Base-by-base conservation (phyloP, 73 alveolate species). In the Uronychia setigera region DNA sequence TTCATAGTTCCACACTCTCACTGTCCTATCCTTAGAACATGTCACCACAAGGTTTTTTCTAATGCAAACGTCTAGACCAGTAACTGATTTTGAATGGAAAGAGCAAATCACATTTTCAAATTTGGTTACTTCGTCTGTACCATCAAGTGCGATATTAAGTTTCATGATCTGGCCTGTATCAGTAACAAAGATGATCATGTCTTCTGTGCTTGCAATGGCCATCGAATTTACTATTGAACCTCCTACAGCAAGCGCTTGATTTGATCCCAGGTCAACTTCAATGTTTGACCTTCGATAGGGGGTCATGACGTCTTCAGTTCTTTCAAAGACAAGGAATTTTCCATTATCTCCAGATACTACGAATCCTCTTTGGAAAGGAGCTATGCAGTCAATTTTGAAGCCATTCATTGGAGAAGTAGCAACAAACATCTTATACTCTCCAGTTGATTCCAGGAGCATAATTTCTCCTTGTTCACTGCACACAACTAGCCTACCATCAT, bases 1-100 rank as follows among this genome's bases (percentile, higher is more conserved):
- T 78, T 95, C 97, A 82, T 96, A 97, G 88, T 97, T 97, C 99
- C 99, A 97, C 27, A 97, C 95, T 59, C 99, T 81, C 32, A 97
- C 98, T 60, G 97, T 97, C 79, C 92, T 91, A 86, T 97, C 99
- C 82, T 88, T 90, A 31, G 97, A 88, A 79, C 98, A 94, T 27
- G 99, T 94, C 11, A 93, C 98, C 34, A 97, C 83, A 79, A 96
- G 89, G 26, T 97, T 95, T 86, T 97, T 97, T 88, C 98, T 94
- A 32, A 96, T 93, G 34, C 99, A 96, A 35, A 97, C 92, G 85
- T 97, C 99, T 81, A 97, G 35, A 0, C 98, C 98, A 28, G 97
- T 92, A 29, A 94, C 91, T 29, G 92, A 79, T 59, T 88, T 92
- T 27, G 95, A 91, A 35, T 94, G 98, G 92, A 94, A 94, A 60